Evolutionary conservation across 768 basidiomycete genomes (phyloP).

Genomic region (Arthromyces matolae): DNA sequence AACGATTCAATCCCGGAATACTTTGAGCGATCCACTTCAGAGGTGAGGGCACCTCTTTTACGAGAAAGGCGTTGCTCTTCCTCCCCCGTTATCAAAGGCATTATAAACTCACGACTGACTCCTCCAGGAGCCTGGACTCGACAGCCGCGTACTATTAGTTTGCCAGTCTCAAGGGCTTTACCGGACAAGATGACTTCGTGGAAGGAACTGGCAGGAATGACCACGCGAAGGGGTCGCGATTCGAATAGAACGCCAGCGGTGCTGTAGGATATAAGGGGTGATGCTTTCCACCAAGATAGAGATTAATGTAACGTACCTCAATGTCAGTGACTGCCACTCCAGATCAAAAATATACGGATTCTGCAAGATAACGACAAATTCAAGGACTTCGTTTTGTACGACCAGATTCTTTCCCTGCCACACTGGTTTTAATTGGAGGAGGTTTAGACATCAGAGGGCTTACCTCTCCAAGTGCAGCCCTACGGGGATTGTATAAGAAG

Average conservation of each 20-base stretch:
- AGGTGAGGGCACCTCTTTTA: slow-evolving; percentile 55
- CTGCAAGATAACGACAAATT: slow-evolving; percentile 78
- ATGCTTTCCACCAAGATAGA: not conserved
- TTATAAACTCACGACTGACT: slow-evolving; percentile 60
- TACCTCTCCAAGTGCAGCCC: slow-evolving; percentile 55
- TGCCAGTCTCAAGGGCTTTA: slow-evolving; percentile 60
- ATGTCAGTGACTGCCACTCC: slow-evolving; percentile 73
- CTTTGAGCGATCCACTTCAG: slow-evolving; percentile 71
- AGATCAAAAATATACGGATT: slow-evolving; percentile 94
- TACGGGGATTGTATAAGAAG: slow-evolving; percentile 91
- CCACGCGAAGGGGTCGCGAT: slow-evolving; percentile 55
- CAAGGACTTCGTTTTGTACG: slow-evolving; percentile 79
- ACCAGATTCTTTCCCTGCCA: slow-evolving; percentile 56
- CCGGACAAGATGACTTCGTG: slow-evolving; percentile 73
- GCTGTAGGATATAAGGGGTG: slow-evolving; percentile 37
- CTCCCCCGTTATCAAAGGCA: slow-evolving; percentile 69
- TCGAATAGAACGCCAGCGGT: slow-evolving; percentile 79
- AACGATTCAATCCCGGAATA: slow-evolving; percentile 69
- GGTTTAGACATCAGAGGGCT: slow-evolving; percentile 12
- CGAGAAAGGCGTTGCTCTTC: slow-evolving; percentile 62
- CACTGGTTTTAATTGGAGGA: slow-evolving; percentile 1
- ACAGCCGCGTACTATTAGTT: slow-evolving; percentile 73
- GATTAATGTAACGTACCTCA: slow-evolving; percentile 52
- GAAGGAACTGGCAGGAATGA: slow-evolving; percentile 70
- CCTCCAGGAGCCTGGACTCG: slow-evolving; percentile 75